These are phyloP conservation scores for Leccinum proximum DNA, from an alignment of 1,284 basidiomycete species.

Conservation along the genomic window DNA sequence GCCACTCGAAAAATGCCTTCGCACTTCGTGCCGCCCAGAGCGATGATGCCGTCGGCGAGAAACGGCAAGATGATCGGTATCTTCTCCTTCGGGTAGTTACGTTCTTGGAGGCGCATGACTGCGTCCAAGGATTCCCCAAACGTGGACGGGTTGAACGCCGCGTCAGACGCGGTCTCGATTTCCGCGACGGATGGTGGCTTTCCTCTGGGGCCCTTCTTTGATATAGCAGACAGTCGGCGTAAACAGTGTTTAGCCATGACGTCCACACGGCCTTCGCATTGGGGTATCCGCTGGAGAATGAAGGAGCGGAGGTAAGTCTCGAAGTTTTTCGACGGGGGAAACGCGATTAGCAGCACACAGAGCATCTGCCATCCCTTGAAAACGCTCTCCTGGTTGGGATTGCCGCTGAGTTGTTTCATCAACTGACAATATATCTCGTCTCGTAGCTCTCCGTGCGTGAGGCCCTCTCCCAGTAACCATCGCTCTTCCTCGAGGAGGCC, in stretches of 20 bases:
- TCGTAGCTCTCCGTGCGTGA: slow-evolving; percentile 76
- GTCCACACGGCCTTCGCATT: slow-evolving; percentile 74
- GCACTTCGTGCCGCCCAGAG: slow-evolving; percentile 76
- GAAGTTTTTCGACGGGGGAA: slow-evolving; percentile 90
- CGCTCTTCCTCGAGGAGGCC: slow-evolving; percentile 79
- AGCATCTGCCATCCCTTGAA: slow-evolving; percentile 92
- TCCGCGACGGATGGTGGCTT: slow-evolving; percentile 78
- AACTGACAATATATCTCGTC: slow-evolving; percentile 93
- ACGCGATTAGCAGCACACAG: slow-evolving; percentile 84
- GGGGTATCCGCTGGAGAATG: slow-evolving; percentile 63
- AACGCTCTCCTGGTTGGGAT: slow-evolving; percentile 77
- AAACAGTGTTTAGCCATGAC: slow-evolving; percentile 89
- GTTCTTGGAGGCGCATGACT: slow-evolving; percentile 79
- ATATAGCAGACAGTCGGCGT: slow-evolving; percentile 64
- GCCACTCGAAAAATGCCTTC: slow-evolving; percentile 93
- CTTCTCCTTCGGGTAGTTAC: slow-evolving; percentile 79
- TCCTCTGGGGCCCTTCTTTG: slow-evolving; percentile 80
- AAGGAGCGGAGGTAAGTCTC: slow-evolving; percentile 79
- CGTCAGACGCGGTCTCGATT: slow-evolving; percentile 89
- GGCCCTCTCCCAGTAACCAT: slow-evolving; percentile 79
- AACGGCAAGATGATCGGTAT: slow-evolving; percentile 92
- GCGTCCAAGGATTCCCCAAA: slow-evolving; percentile 88
- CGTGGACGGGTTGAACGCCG: slow-evolving; percentile 90
- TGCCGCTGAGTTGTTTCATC: slow-evolving; percentile 86
- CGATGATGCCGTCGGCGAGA: slow-evolving; percentile 87